A percentile compares a stretch with the other conserved stretches of the same genome.
These are phyloP conservation scores for Cryptosporidium sp. DNA, from an alignment of 169 alveolate species.

Conservation along the genomic window DNA sequence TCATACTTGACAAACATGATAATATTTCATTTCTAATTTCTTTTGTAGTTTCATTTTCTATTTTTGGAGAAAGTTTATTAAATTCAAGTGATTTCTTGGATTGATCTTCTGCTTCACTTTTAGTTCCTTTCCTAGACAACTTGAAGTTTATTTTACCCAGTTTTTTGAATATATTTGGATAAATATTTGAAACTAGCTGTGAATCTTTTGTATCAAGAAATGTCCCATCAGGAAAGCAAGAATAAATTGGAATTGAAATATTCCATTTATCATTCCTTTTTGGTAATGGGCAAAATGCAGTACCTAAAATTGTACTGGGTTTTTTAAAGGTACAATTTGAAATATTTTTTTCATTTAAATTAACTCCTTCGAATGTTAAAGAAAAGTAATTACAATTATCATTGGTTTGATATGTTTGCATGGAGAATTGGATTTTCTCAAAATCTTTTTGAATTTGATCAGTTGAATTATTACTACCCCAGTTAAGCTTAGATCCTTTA, in stretches of 20 bases:
- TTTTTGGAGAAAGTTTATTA: neutral
- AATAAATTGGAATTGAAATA: conserved; percentile 50
- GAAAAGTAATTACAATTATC: conserved; percentile 9
- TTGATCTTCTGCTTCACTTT: neutral
- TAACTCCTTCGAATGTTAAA: conserved; percentile 25
- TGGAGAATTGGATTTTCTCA: conserved; percentile 5
- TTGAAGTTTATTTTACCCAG: conserved; percentile 27
- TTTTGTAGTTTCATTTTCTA: neutral
- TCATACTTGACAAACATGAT: conserved; percentile 10
- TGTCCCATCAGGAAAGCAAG: conserved; percentile 14
- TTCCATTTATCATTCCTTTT: conserved; percentile 27
- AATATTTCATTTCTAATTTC: conserved; percentile 14
- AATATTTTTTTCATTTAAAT: neutral
- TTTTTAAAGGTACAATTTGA: neutral
- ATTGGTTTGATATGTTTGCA: conserved; percentile 1
- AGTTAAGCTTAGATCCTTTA: neutral
- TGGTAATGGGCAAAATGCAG: conserved; percentile 66
- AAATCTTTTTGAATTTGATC: neutral
- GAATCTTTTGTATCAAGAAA: neutral
- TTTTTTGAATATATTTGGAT: conserved; percentile 20
- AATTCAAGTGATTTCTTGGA: neutral
- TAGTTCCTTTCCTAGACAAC: conserved; percentile 7
- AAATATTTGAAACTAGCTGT: neutral
- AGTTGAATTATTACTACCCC: neutral
- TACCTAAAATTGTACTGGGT: conserved; percentile 1